A percentile compares a stretch with the other conserved stretches of the same genome.
These are phyloP conservation scores for Striga asiatica DNA, from an alignment of 257 asterid genomes.

Conservation along the genomic window DNA sequence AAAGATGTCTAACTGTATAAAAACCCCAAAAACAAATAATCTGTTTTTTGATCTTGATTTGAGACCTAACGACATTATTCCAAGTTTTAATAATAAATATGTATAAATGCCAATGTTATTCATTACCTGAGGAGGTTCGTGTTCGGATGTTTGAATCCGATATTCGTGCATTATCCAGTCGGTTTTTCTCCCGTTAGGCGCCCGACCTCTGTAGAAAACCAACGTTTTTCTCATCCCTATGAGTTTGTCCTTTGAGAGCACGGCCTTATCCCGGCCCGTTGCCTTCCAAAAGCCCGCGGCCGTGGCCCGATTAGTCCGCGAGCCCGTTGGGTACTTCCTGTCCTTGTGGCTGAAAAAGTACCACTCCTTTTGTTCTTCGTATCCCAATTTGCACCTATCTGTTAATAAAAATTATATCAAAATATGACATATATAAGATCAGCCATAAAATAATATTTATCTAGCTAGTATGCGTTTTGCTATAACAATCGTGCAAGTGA, in stretches of 20 bases:
- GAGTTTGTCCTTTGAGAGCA: conserved; percentile 51
- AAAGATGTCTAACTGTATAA: too few species aligned
- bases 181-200: conserved; percentile 67
- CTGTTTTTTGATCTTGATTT: too few species aligned
- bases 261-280: conserved; percentile 78
- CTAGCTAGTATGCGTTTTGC: too few species aligned
- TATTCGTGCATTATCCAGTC: conserved; percentile 95
- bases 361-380: conserved; percentile 80
- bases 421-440: too few species aligned
- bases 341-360: conserved; percentile 87
- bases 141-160: conserved; percentile 54
- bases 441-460: too few species aligned
- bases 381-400: conserved; percentile 70
- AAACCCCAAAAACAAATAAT: too few species aligned
- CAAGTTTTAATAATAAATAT: too few species aligned
- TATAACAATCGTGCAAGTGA: too few species aligned
- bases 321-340: conserved; percentile 73
- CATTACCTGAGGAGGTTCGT: conserved; percentile 56
- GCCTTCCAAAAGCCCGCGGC: conserved; percentile 89
- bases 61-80: too few species aligned
- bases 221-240: conserved; percentile 85
- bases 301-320: conserved; percentile 75
- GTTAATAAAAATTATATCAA: neutral
- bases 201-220: conserved; percentile 73
- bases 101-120: neutral